Conservation (phyloP, 345 rosid species). For the Gossypium arboreum region DNA sequence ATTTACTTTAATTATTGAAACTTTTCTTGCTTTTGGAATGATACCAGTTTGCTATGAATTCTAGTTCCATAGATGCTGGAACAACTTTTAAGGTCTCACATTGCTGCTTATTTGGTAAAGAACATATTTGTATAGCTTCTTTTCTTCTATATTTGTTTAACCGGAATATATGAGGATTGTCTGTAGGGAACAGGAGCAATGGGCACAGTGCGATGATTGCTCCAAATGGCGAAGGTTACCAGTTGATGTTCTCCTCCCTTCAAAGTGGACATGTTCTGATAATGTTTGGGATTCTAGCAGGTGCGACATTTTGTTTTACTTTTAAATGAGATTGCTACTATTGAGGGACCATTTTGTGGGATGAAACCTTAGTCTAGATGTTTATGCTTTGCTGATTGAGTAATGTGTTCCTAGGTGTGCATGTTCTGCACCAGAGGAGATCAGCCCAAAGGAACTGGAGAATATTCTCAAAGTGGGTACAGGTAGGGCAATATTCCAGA, state of each 20-base stretch:
- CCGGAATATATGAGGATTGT: conserved; percentile 12
- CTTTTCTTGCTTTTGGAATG: neutral
- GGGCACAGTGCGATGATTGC: conserved; percentile 89
- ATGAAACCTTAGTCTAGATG: neutral
- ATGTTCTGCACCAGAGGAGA: conserved; percentile 67
- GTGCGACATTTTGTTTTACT: conserved; percentile 22
- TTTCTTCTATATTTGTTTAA: neutral
- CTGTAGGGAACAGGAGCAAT: conserved; percentile 64
- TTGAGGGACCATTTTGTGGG: neutral
- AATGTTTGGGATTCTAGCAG: conserved; percentile 73
- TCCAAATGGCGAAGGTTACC: conserved; percentile 84
- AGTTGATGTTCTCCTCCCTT: conserved; percentile 60
- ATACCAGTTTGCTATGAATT: neutral
- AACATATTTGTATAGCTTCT: neutral
- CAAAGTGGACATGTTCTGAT: conserved; percentile 69
- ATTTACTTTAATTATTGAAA: neutral
- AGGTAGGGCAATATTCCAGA: conserved; percentile 42
- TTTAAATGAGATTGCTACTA: neutral
- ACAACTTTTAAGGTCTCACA: neutral
- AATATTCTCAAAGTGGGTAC: conserved; percentile 41
- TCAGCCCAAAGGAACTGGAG: conserved; percentile 57
- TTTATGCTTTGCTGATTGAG: conserved; percentile 8
- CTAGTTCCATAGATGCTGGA: neutral
- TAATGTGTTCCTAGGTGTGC: conserved; percentile 44
- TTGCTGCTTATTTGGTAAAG: conserved; percentile 5